Base-by-base conservation (phyloP, 2,329 filamentous ascomycete species). In the Xylaria sp. region DNA sequence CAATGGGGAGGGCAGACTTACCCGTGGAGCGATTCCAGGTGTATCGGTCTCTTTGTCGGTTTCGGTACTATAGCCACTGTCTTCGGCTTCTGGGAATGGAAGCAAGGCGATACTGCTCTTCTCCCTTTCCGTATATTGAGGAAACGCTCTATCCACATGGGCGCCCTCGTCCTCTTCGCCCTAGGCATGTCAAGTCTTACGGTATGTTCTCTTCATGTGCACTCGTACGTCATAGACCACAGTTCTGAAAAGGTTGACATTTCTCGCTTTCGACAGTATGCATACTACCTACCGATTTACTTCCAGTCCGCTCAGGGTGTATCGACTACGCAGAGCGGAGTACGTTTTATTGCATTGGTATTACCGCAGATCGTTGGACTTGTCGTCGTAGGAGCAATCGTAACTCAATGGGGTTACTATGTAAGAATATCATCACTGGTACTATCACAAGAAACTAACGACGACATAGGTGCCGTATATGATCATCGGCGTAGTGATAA, bases 1-100 rank as follows among this genome's bases (percentile, higher is more conserved):
- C 79, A 82, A 57, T 84, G 81, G 81, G 79, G 79, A 56, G 80
- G 78, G 5, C 74, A 72, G n/a, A 74, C 69, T n/a, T 69, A 71
- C 7, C 51, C 74, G 0, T 81, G 79, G 79, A 69, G 36, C 12
- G 24, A 66, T n/a, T 19, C 50, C 0, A 59, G 32, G 27, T 42
- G 51, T 14, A 67, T 72, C 11, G 71, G 64, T 3, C 53, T 69
- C 0, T 65, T 73, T 12, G 56, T 72, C 17, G 47, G 57, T 0
- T 65, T 65, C 14, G 70, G 56, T 1, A 2, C 64, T 0, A 7
- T 72, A 6, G 14, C 47, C 0, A 21, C 53, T 1, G 7, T 58
- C 1, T 69, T 72, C 12, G 19, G 36, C 14, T 39, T 48, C 19
- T 64, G 57, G 64, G 32, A 60, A 6, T 61, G 53, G 55, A 51